Conservation (phyloP, 192 early-diverging fungal species). For the Entomortierella parvispora region DNA sequence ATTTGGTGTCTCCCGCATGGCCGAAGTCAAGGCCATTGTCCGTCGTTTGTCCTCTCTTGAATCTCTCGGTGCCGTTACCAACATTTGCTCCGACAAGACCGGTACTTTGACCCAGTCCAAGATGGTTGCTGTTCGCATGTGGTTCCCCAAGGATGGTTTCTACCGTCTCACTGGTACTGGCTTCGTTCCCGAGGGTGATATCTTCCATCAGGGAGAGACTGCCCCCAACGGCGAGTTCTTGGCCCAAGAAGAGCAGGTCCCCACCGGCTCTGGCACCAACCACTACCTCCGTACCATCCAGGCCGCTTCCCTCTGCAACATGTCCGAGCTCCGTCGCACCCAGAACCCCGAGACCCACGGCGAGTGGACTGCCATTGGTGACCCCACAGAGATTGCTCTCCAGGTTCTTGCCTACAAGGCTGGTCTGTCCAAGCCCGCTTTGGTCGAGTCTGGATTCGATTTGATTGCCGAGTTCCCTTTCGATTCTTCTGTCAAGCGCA, state of each 20-base stretch:
- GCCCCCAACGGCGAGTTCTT: constrained; percentile 9
- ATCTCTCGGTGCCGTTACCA: constrained; percentile 88
- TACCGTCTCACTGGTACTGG: constrained; percentile 76
- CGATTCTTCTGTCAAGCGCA: constrained; percentile 86
- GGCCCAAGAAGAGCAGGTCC: constrained; percentile 48
- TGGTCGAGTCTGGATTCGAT: constrained; percentile 60
- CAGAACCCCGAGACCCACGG: constrained; percentile 64
- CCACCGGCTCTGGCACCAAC: constrained; percentile 11
- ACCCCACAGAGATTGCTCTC: constrained; percentile 95
- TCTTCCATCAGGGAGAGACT: constrained; percentile 30
- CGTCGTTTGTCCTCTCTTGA: constrained; percentile 89
- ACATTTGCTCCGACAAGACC: constrained; percentile 95
- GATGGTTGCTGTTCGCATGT: constrained; percentile 89
- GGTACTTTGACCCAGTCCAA: constrained; percentile 95
- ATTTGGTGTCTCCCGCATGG: constrained; percentile 87
- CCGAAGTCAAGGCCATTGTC: constrained; percentile 86
- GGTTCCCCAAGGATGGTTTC: constrained; percentile 79
- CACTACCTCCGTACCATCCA: constrained; percentile 62
- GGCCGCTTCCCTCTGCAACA: constrained; percentile 87
- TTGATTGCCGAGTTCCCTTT: constrained; percentile 75
- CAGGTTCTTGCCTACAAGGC: constrained; percentile 86
- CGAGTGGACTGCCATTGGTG: constrained; percentile 83
- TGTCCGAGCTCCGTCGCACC: constrained; percentile 73
- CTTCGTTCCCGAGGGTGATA: constrained; percentile 66
- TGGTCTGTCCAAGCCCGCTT: constrained; percentile 75